Conservation (phyloP, 1,139 yeast genomes). For the Magnusiomyces magnusii region DNA sequence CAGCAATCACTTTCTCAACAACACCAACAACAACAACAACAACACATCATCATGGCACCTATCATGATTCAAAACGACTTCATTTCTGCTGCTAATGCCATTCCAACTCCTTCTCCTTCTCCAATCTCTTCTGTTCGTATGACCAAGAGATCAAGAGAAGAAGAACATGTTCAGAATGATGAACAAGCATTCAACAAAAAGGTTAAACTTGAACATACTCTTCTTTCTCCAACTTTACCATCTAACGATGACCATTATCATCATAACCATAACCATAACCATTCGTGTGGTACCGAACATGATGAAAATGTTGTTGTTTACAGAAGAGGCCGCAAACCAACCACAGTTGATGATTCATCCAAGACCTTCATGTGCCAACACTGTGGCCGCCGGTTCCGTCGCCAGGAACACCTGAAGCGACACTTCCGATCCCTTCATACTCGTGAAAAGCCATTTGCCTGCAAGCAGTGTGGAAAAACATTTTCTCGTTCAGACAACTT, state of each 20-base stretch:
- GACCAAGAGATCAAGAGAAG: background rate
- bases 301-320: slow-evolving; percentile 4
- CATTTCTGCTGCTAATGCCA: background rate
- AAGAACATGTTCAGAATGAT: background rate
- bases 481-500: slow-evolving; percentile 71
- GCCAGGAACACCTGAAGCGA: slow-evolving; percentile 74
- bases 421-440: slow-evolving; percentile 65
- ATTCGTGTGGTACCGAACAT: background rate
- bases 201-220: background rate
- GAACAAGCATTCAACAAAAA: background rate
- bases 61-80: background rate
- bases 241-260: background rate
- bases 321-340: slow-evolving; percentile 31
- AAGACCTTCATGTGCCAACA: slow-evolving; percentile 31
- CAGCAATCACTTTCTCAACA: background rate
- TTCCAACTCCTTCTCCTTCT: slow-evolving; percentile 7
- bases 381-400: slow-evolving; percentile 43
- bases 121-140: background rate
- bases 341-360: slow-evolving; percentile 22
- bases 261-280: too few species aligned
- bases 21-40: background rate
- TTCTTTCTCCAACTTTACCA: background rate
- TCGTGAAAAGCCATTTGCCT: slow-evolving; percentile 65
- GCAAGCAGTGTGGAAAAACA: slow-evolving; percentile 62
- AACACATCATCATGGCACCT: background rate